These are phyloP conservation scores for Dictyostelium capitatum DNA, from an alignment of 78 protist genomes.

Conservation along the genomic window DNA sequence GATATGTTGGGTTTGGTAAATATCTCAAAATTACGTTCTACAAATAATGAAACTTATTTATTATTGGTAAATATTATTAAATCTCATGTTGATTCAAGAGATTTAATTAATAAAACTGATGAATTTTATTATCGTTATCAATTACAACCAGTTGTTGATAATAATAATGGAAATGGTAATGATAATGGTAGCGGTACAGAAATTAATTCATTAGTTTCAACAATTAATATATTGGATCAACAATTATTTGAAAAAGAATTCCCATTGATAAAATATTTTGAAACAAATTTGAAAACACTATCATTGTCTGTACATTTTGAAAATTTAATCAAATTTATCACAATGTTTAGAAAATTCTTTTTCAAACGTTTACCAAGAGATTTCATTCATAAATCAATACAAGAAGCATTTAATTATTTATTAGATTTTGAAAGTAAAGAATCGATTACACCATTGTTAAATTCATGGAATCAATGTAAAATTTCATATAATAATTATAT, in stretches of 20 bases:
- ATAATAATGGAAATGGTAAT: too few species aligned
- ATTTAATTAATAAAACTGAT: background rate
- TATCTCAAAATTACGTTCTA: background rate
- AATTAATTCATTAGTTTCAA: too few species aligned
- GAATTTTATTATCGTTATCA: background rate
- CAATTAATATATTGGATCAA: background rate
- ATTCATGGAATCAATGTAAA: constrained; percentile 26
- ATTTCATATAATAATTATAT: background rate
- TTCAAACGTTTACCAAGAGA: constrained; percentile 32
- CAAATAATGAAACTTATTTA: constrained; percentile 4
- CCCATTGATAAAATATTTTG: background rate
- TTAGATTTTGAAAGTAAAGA: constrained; percentile 37
- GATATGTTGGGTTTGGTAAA: constrained; percentile 4
- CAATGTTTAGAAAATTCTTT: constrained; percentile 30
- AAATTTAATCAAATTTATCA: background rate
- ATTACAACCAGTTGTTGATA: background rate
- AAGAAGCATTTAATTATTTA: constrained; percentile 21
- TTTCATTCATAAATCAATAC: constrained; percentile 17
- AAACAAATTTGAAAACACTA: background rate
- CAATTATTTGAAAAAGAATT: constrained; percentile 10
- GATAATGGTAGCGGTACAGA: too few species aligned
- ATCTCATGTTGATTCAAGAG: background rate
- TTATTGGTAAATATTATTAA: constrained; percentile 1
- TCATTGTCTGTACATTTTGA: constrained; percentile 36
- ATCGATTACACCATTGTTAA: constrained; percentile 7